Evolutionary conservation across 2,329 filamentous ascomycete species (phyloP).

Genomic region (Ophiognomonia clavigignenti-juglandacearum): DNA sequence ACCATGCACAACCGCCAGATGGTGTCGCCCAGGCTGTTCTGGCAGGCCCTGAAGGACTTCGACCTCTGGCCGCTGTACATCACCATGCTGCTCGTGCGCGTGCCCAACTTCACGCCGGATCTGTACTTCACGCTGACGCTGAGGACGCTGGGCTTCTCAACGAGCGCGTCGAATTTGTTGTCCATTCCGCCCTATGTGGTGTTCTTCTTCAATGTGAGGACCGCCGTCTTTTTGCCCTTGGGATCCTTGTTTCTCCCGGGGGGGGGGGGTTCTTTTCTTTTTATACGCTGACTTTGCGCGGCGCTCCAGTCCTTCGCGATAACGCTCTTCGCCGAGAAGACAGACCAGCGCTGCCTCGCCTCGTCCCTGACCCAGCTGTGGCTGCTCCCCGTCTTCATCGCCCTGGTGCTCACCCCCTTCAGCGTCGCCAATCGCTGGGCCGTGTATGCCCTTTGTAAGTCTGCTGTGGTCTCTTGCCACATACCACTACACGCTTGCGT

Average conservation of each 20-base stretch:
- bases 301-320: not conserved
- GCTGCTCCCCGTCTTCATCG: not conserved
- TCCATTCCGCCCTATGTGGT: slow-evolving; percentile 36
- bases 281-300: not conserved
- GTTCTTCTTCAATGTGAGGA: not conserved
- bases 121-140: slow-evolving; percentile 51
- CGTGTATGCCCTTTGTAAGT: not conserved
- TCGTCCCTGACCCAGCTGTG: not conserved
- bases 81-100: slow-evolving; percentile 41
- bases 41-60: slow-evolving; percentile 46
- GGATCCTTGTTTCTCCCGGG: not conserved
- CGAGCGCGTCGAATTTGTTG: slow-evolving; percentile 51
- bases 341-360: not conserved
- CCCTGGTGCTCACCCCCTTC: not conserved
- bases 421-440: not conserved
- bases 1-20: slow-evolving; percentile 54
- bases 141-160: slow-evolving; percentile 43
- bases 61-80: slow-evolving; percentile 54
- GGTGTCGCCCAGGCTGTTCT: slow-evolving; percentile 42
- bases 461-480: too few species aligned
- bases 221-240: not conserved
- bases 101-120: slow-evolving; percentile 40
- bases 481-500: too few species aligned
- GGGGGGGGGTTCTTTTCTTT: not conserved
- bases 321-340: not conserved